Evolutionary conservation across 345 rosid genomes (phyloP).

Genomic region (Moricandia moricandioides): DNA sequence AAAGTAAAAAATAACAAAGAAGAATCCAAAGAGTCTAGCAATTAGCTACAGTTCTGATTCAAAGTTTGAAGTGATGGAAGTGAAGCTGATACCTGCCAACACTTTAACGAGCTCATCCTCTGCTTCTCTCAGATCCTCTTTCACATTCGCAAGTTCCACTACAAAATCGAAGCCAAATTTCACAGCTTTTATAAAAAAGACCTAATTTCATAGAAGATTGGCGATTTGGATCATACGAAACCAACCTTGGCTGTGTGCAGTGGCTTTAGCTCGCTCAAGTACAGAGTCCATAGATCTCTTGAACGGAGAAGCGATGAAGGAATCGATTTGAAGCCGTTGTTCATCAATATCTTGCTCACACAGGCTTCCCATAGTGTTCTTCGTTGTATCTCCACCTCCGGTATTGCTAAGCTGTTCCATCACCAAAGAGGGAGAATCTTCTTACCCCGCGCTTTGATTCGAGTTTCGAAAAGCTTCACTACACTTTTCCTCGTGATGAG

Average conservation of each 20-base stretch:
- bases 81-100: slow-evolving; percentile 53
- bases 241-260: slow-evolving; percentile 55
- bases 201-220: slow-evolving; percentile 24
- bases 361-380: slow-evolving; percentile 42
- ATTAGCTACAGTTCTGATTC: neutral
- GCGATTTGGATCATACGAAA: neutral
- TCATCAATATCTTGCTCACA: slow-evolving; percentile 43
- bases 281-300: slow-evolving; percentile 43
- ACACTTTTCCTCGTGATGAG: no score
- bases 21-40: neutral
- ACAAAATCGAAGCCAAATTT: neutral
- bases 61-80: slow-evolving; percentile 1
- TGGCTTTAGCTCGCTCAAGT: slow-evolving; percentile 47
- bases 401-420: slow-evolving; percentile 27
- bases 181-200: slow-evolving; percentile 5
- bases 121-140: slow-evolving; percentile 66
- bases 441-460: slow-evolving; percentile 30
- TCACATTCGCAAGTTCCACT: slow-evolving; percentile 57
- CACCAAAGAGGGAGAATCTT: neutral
- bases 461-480: slow-evolving; percentile 22
- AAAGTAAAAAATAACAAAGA: no score
- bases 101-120: slow-evolving; percentile 77
- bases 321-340: slow-evolving; percentile 49
- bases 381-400: slow-evolving; percentile 34
- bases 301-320: slow-evolving; percentile 48